phyloP scores from a whole-genome alignment of 2,329 filamentous ascomycete genomes.

The Scedosporium dehoogii region DNA sequence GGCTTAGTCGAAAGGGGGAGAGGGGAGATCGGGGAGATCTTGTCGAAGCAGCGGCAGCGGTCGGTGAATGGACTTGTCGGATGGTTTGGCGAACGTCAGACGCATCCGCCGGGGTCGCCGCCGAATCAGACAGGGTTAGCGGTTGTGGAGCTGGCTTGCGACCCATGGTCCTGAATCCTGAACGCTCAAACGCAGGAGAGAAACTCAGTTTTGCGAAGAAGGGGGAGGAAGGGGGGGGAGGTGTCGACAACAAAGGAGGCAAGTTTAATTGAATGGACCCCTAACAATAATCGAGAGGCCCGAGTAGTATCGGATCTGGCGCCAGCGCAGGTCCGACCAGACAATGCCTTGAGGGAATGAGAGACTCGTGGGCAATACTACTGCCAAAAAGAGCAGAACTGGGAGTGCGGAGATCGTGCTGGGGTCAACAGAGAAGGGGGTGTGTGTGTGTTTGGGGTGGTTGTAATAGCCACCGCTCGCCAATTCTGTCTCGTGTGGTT shows the following conservation, averaged over 20 bases:
- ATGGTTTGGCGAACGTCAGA: neutral
- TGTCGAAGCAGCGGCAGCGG: conserved; percentile 20
- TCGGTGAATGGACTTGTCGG: conserved; percentile 6
- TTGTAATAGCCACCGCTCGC: neutral
- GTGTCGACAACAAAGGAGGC: neutral
- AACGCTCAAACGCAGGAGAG: neutral
- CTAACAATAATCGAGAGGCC: neutral
- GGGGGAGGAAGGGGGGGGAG: neutral
- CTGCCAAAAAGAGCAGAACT: neutral
- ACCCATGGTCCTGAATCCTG: conserved; percentile 32
- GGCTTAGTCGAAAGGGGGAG: conserved; percentile 34
- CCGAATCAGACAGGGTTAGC: conserved; percentile 38
- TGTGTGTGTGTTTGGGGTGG: neutral
- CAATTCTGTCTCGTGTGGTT: neutral
- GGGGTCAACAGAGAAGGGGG: neutral
- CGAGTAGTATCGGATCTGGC: neutral
- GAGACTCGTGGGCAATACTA: neutral
- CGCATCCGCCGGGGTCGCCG: conserved; percentile 1
- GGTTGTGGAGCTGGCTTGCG: conserved; percentile 50
- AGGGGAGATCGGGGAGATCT: conserved; percentile 29
- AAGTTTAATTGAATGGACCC: conserved; percentile 1
- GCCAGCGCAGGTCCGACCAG: neutral
- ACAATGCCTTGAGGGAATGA: neutral
- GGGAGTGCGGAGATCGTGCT: neutral
- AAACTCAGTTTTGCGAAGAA: neutral